These are phyloP conservation scores for Diplocarpon rosae DNA, from an alignment of 2,329 filamentous ascomycete species.

Conservation along the genomic window DNA sequence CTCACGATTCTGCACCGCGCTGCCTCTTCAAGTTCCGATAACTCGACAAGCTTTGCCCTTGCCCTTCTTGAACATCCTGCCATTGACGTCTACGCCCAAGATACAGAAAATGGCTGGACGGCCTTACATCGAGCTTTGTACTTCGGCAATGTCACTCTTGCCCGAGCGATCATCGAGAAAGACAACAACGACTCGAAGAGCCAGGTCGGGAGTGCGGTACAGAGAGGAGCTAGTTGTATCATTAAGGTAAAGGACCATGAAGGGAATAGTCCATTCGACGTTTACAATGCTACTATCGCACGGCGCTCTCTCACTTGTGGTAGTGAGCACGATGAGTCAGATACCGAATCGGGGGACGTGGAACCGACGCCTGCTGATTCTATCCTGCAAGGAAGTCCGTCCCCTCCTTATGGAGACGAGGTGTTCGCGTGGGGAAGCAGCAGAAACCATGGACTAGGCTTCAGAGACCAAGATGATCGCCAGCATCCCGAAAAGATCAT, in stretches of 20 bases:
- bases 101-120: conserved; percentile 92
- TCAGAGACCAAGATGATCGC: conserved; percentile 91
- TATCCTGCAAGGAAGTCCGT: not conserved
- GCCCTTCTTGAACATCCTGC: conserved; percentile 72
- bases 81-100: conserved; percentile 77
- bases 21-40: conserved; percentile 61
- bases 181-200: conserved; percentile 50
- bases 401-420: conserved; percentile 58
- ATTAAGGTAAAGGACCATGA: conserved; percentile 95
- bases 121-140: conserved; percentile 85
- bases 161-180: conserved; percentile 67
- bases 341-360: conserved; percentile 42
- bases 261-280: conserved; percentile 86
- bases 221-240: conserved; percentile 54
- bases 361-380: conserved; percentile 10
- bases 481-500: conserved; percentile 82
- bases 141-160: conserved; percentile 77
- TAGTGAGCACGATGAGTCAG: conserved; percentile 24
- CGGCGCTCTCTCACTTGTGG: conserved; percentile 49
- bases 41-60: conserved; percentile 62
- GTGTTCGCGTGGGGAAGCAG: conserved; percentile 93
- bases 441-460: conserved; percentile 83
- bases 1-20: conserved; percentile 78
- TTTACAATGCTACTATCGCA: conserved; percentile 81
- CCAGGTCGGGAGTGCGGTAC: conserved; percentile 45